Conservation (phyloP, 2,329 filamentous ascomycete genomes). For the Davidsoniella neocaledoniae region DNA sequence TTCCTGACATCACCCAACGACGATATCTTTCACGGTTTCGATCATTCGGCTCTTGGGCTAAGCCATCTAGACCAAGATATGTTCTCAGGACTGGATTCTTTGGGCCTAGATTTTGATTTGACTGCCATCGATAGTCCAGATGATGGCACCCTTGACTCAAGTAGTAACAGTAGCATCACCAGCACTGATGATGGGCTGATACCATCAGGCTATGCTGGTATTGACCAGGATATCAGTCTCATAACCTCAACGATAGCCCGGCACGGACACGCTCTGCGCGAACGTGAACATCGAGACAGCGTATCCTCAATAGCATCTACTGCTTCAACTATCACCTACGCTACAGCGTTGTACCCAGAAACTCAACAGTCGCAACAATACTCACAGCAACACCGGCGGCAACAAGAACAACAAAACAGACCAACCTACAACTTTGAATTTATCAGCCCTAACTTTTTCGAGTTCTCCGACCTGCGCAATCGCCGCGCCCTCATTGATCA, state of each 20-base stretch:
- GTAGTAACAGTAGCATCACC: constrained; percentile 6
- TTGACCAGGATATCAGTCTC: not conserved
- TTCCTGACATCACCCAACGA: constrained; percentile 19
- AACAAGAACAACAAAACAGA: constrained; percentile 24
- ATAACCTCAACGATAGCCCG: not conserved
- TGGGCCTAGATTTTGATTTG: constrained; percentile 7
- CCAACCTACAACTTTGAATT: constrained; percentile 29
- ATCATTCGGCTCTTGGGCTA: too few species aligned
- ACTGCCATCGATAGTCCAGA: constrained; percentile 4
- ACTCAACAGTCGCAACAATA: constrained; percentile 2
- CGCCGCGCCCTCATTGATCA: constrained; percentile 41
- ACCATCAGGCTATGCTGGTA: not conserved
- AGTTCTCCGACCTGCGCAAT: constrained; percentile 38
- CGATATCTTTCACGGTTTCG: constrained; percentile 17
- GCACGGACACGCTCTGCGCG: too few species aligned
- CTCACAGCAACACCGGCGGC: constrained; percentile 14
- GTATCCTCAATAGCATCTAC: not conserved
- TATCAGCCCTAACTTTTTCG: constrained; percentile 33
- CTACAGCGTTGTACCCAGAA: constrained; percentile 14
- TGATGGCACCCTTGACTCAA: constrained; percentile 6
- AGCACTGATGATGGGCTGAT: constrained; percentile 3
- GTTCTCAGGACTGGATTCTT: not conserved
- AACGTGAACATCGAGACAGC: not conserved
- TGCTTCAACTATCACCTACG: constrained; percentile 1
- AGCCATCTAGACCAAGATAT: not conserved